phyloP scores from a whole-genome alignment of 495 filamentous ascomycete genomes.

The Beverwykella pulmonaria region DNA sequence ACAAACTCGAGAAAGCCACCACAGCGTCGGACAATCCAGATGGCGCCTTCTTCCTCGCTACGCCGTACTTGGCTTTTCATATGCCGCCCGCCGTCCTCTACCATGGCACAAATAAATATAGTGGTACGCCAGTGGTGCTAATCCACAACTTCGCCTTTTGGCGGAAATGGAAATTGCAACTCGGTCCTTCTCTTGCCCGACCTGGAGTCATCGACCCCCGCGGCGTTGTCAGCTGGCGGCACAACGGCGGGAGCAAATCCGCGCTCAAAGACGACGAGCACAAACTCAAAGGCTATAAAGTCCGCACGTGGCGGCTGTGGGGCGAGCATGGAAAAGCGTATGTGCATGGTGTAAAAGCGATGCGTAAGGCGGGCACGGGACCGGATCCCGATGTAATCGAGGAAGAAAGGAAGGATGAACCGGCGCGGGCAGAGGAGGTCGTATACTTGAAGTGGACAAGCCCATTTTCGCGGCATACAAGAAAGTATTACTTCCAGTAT shows the following conservation, averaged over 20 bases:
- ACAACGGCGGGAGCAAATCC: constrained; percentile 23
- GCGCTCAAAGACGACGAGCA: constrained; percentile 22
- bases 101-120: constrained; percentile 14
- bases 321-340: constrained; percentile 35
- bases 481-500: constrained; percentile 29
- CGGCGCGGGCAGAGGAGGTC: constrained; percentile 28
- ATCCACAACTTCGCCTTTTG: constrained; percentile 30
- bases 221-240: constrained; percentile 29
- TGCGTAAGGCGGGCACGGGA: constrained; percentile 19
- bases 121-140: constrained; percentile 15
- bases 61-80: constrained; percentile 32
- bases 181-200: constrained; percentile 21
- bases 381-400: constrained; percentile 21
- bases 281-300: constrained; percentile 33
- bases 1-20: neutral
- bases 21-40: neutral
- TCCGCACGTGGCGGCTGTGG: constrained; percentile 37
- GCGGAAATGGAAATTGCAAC: constrained; percentile 33
- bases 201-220: constrained; percentile 35
- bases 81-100: constrained; percentile 30
- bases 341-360: constrained; percentile 18
- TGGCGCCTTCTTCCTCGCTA: constrained; percentile 32
- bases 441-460: constrained; percentile 33
- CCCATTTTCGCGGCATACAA: constrained; percentile 27
- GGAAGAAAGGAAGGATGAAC: neutral